Evolutionary conservation across 257 asterid species (phyloP).

Genomic region (Coffea eugenioides): DNA sequence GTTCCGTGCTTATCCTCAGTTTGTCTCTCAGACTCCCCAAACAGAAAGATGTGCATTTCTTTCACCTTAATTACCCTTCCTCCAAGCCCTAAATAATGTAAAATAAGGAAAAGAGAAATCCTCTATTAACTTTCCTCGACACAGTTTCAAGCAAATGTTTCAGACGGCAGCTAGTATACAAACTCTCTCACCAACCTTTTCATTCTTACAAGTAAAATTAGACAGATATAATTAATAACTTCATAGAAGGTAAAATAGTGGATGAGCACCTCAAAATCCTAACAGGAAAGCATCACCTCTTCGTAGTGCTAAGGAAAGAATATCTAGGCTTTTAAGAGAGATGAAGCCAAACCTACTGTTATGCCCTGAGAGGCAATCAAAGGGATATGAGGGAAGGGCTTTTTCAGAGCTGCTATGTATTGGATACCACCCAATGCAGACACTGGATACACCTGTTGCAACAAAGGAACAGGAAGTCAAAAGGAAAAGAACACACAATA

Average conservation of each 20-base stretch:
- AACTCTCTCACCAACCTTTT: neutral
- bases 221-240: neutral
- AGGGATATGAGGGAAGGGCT: constrained; percentile 74
- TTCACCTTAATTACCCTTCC: neutral
- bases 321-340: neutral
- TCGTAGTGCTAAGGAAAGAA: neutral
- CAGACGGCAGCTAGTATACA: neutral
- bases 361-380: constrained; percentile 93
- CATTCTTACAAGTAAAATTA: neutral
- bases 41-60: too few relatives aligned
- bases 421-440: constrained; percentile 74
- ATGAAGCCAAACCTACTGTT: constrained; percentile 44
- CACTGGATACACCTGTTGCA: constrained; percentile 68
- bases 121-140: neutral
- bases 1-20: too few relatives aligned
- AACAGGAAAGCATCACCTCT: neutral
- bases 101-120: neutral
- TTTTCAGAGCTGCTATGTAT: constrained; percentile 64
- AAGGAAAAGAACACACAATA: neutral
- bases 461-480: constrained; percentile 9
- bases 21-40: neutral
- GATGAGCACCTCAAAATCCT: neutral
- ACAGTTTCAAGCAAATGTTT: too few relatives aligned
- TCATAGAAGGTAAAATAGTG: neutral
- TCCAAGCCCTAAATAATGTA: neutral